Evolutionary conservation across 257 asterid genomes (phyloP).

Genomic region (Thymus quinquecostatus): DNA sequence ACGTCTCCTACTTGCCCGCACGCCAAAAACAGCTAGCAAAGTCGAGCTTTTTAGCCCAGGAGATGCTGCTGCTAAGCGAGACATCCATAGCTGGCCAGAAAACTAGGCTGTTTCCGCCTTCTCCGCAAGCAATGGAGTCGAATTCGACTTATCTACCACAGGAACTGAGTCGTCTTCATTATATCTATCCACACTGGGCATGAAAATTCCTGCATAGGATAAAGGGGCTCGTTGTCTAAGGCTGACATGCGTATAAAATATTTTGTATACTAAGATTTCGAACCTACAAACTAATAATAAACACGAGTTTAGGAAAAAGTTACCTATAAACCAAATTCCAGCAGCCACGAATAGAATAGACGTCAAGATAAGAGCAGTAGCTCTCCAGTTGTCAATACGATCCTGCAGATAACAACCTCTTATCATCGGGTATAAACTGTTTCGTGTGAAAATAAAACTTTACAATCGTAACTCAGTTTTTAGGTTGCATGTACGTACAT

Average conservation of each 20-base stretch:
- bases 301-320: not conserved
- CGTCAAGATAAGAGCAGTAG: constrained; percentile 71
- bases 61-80: not conserved
- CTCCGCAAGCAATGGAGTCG: constrained; percentile 71
- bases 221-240: not conserved
- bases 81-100: not conserved
- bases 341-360: constrained; percentile 79
- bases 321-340: constrained; percentile 82
- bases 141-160: constrained; percentile 44
- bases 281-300: not conserved
- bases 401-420: constrained; percentile 59
- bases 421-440: not conserved
- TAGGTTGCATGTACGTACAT: too few species aligned
- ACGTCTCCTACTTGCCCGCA: not conserved
- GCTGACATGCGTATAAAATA: not conserved
- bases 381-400: constrained; percentile 81
- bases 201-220: constrained; percentile 62
- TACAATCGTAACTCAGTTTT: not conserved
- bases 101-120: constrained; percentile 39
- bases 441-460: not conserved
- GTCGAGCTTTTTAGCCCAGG: not conserved
- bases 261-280: not conserved
- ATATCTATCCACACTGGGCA: constrained; percentile 71
- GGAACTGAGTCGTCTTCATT: constrained; percentile 54
- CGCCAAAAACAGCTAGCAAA: constrained; percentile 3